Evolutionary conservation across 176 grass and related monocot genomes (phyloP).

Genomic region (Rhipidocladum racemiflorum): DNA sequence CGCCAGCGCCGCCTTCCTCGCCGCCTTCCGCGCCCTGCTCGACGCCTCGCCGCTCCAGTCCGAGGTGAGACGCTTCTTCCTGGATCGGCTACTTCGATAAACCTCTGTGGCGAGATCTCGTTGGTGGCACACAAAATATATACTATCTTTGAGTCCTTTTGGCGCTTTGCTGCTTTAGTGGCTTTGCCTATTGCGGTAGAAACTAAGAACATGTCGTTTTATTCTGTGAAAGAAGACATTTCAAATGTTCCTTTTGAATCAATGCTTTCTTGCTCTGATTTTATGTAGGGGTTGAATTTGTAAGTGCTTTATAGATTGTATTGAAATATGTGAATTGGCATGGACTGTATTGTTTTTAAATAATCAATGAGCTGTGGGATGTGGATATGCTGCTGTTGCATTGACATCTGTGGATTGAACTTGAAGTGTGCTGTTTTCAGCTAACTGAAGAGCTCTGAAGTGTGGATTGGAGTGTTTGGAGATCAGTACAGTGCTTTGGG

Average conservation of each 20-base stretch:
- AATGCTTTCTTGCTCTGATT: neutral
- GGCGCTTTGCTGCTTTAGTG: neutral
- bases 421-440: neutral
- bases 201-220: neutral
- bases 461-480: neutral
- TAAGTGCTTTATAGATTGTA: neutral
- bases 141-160: neutral
- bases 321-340: neutral
- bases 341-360: neutral
- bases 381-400: neutral
- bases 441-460: neutral
- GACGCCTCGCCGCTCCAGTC: constrained; percentile 44
- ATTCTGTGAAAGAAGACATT: neutral
- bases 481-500: neutral
- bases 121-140: neutral
- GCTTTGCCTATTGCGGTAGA: neutral
- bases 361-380: neutral
- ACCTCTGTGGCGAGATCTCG: neutral
- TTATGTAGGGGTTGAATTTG: neutral
- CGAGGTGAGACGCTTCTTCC: constrained; percentile 37
- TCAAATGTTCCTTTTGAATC: neutral
- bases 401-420: neutral
- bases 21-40: constrained; percentile 54
- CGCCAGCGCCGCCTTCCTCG: constrained; percentile 65
- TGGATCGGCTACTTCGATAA: neutral